Evolutionary conservation across 148 eudicot species (phyloP).

Genomic region (Persicaria maculosa): DNA sequence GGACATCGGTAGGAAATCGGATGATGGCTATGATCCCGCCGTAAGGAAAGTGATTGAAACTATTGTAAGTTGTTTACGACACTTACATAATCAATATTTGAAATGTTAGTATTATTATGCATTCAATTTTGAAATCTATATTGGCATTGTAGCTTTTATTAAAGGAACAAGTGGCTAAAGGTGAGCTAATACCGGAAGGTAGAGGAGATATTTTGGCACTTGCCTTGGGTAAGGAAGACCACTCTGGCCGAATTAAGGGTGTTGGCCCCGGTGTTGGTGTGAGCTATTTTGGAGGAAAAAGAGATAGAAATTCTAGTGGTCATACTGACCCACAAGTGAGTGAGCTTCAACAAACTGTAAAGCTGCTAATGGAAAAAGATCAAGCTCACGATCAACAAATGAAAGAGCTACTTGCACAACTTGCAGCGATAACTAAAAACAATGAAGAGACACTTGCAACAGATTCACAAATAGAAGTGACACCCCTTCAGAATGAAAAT

Average conservation of each 20-base stretch:
- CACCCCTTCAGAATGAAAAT: too few species aligned
- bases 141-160: neutral
- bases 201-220: neutral
- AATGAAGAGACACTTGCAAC: too few species aligned
- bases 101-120: neutral
- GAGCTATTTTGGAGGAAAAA: neutral
- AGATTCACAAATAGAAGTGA: too few species aligned
- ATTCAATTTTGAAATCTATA: neutral
- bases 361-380: neutral
- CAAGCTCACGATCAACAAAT: neutral
- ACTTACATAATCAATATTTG: neutral
- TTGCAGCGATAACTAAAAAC: neutral
- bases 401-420: neutral
- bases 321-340: neutral
- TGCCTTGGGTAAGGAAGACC: too few species aligned
- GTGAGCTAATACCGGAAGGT: neutral
- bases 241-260: neutral
- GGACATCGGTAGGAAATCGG: neutral
- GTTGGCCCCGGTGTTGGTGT: neutral
- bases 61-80: neutral
- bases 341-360: neutral
- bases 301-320: neutral
- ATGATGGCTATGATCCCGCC: neutral
- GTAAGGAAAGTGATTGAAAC: neutral
- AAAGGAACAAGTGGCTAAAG: neutral